Percentiles rank a stretch among this genome's conserved stretches.
These are phyloP conservation scores for Penicillium bialowiezense DNA, from an alignment of 495 filamentous ascomycete species.

Conservation along the genomic window DNA sequence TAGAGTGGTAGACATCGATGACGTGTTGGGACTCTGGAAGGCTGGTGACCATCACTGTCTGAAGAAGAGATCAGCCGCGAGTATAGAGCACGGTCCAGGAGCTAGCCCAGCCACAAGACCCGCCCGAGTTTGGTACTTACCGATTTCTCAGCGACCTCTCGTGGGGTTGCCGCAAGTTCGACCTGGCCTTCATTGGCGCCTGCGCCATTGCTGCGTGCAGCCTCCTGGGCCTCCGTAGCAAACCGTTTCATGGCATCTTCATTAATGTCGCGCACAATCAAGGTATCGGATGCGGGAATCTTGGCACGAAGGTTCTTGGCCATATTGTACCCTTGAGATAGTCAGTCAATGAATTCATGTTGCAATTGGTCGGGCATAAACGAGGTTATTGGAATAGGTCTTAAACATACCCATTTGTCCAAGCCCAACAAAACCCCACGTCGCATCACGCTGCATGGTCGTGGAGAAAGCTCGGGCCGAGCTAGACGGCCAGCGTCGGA, in stretches of 20 bases:
- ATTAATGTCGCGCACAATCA: constrained; percentile 77
- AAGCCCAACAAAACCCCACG: constrained; percentile 81
- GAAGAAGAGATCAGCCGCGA: not conserved
- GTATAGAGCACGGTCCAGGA: not conserved
- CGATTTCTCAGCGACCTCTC: constrained; percentile 66
- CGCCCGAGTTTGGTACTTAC: constrained; percentile 49
- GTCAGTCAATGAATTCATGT: constrained; percentile 5
- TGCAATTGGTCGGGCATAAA: not conserved
- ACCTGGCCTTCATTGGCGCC: constrained; percentile 45
- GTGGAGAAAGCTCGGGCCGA: constrained; percentile 52
- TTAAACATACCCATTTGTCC: constrained; percentile 75
- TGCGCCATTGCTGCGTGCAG: constrained; percentile 24
- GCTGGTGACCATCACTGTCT: constrained; percentile 78
- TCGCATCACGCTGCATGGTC: constrained; percentile 52
- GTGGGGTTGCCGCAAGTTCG: constrained; percentile 53
- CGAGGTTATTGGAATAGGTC: not conserved
- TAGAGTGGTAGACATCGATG: constrained; percentile 64
- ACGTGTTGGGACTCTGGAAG: constrained; percentile 80
- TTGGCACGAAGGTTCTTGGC: constrained; percentile 81
- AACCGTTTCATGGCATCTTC: constrained; percentile 56
- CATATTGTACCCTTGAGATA: constrained; percentile 69
- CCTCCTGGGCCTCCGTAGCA: constrained; percentile 53
- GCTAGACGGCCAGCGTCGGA: constrained; percentile 17
- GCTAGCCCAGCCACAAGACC: not conserved
- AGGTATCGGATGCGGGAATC: constrained; percentile 63